Conservation (phyloP, 345 rosid genomes). For the Bretschneidera sinensis region DNA sequence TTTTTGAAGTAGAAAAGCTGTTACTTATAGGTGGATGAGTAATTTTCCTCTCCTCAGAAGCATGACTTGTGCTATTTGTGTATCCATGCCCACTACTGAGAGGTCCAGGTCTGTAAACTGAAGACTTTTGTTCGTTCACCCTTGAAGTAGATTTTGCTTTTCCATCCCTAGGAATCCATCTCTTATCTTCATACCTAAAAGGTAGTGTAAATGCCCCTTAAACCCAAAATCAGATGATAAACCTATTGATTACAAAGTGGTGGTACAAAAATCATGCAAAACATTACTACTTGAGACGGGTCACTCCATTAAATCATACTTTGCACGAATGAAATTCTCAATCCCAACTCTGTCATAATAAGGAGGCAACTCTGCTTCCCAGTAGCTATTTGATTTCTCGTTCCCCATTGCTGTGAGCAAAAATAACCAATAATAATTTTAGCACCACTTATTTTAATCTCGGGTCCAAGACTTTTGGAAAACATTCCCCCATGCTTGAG, state of each 20-base stretch:
- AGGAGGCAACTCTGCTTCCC: conserved; percentile 96
- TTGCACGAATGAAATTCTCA: conserved; percentile 75
- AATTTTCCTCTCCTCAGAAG: conserved; percentile 25
- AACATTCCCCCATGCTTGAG: too few species aligned
- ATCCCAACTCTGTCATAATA: conserved; percentile 65
- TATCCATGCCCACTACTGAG: conserved; percentile 14
- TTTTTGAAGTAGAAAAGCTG: conserved; percentile 17
- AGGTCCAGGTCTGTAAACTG: conserved; percentile 14
- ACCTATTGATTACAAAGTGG: conserved; percentile 7
- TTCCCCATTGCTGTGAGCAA: conserved; percentile 67
- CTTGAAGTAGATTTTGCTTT: conserved; percentile 30
- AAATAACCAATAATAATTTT: conserved; percentile 9
- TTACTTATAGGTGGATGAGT: conserved; percentile 17
- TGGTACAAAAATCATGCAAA: conserved; percentile 15
- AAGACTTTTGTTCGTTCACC: conserved; percentile 24
- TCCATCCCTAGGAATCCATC: conserved; percentile 59
- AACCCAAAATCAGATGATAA: conserved; percentile 6
- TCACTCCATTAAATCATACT: conserved; percentile 40
- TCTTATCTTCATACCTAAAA: conserved; percentile 65
- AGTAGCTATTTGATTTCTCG: conserved; percentile 66
- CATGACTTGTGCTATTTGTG: conserved; percentile 18
- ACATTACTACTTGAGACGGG: conserved; percentile 13
- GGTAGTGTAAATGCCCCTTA: conserved; percentile 7
- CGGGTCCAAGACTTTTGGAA: background rate
- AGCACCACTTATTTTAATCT: conserved; percentile 5